These are phyloP conservation scores for Zymoseptoria tritici DNA, from an alignment of 2,329 filamentous ascomycete genomes.

Conservation along the genomic window DNA sequence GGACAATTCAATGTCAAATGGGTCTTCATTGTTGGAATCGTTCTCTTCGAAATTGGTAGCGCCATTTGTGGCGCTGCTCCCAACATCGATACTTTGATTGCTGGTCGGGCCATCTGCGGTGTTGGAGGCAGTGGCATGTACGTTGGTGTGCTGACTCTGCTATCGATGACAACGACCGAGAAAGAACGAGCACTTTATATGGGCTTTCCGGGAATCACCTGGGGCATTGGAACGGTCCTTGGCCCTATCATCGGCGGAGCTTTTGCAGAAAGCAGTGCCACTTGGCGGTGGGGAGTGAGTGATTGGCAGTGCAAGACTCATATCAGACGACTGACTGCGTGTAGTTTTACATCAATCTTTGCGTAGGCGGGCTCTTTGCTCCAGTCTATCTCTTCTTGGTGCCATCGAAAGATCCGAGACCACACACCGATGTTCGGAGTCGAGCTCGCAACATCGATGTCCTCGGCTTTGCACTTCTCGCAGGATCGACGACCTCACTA, in stretches of 20 bases:
- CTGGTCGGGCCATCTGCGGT: slow-evolving; percentile 30
- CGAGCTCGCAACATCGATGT: not conserved
- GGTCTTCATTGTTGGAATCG: slow-evolving; percentile 1
- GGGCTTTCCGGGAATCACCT: slow-evolving; percentile 1
- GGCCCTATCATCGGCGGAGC: slow-evolving; percentile 9
- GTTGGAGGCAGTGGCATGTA: slow-evolving; percentile 36
- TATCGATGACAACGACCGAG: slow-evolving; percentile 6
- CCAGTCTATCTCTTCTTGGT: slow-evolving; percentile 41
- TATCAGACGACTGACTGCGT: not conserved
- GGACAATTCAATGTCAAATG: slow-evolving; percentile 6
- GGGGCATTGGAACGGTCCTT: slow-evolving; percentile 6
- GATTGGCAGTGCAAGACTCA: not conserved
- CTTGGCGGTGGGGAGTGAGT: slow-evolving; percentile 8
- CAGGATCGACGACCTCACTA: not conserved
- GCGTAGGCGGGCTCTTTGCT: slow-evolving; percentile 30
- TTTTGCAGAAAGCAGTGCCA: slow-evolving; percentile 4
- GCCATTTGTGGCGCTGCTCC: slow-evolving; percentile 30
- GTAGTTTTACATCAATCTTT: slow-evolving; percentile 39
- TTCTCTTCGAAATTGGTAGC: slow-evolving; percentile 25
- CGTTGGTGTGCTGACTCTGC: slow-evolving; percentile 3
- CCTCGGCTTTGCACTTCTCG: not conserved
- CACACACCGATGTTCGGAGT: not conserved
- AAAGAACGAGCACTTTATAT: slow-evolving; percentile 4
- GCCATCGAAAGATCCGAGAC: slow-evolving; percentile 22
- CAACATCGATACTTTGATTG: slow-evolving; percentile 24